Evolutionary conservation across 331 rosid species (phyloP).

Genomic region (Pyracantha coccinea): DNA sequence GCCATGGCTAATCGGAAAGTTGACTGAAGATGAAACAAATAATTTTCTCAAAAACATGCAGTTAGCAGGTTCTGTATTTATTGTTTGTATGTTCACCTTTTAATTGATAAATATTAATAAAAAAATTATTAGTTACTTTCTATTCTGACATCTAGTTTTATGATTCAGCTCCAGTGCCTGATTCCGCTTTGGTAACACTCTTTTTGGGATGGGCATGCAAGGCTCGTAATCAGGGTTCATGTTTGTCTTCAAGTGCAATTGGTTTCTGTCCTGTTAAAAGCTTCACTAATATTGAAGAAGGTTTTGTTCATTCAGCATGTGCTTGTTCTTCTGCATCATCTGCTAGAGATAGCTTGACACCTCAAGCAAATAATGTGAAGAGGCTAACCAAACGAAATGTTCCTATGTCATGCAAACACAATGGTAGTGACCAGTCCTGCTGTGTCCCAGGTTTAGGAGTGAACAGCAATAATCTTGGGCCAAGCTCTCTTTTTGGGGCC

Average conservation of each 20-base stretch:
- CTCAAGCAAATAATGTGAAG: slow-evolving; percentile 44
- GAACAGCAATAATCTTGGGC: slow-evolving; percentile 73
- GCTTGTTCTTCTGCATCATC: slow-evolving; percentile 43
- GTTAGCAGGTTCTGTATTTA: slow-evolving; percentile 69
- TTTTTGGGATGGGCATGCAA: slow-evolving; percentile 99
- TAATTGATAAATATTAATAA: not conserved
- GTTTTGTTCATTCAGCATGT: slow-evolving; percentile 39
- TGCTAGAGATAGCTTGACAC: slow-evolving; percentile 41
- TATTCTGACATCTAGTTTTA: slow-evolving; percentile 34
- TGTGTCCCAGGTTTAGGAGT: slow-evolving; percentile 95
- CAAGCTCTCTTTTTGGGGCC: slow-evolving; percentile 58
- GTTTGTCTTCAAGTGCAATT: slow-evolving; percentile 64
- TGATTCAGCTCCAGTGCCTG: slow-evolving; percentile 80
- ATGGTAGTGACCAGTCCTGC: slow-evolving; percentile 62
- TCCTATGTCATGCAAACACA: slow-evolving; percentile 30
- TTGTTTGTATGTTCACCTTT: slow-evolving; percentile 17
- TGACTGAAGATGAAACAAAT: slow-evolving; percentile 68
- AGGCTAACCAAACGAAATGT: slow-evolving; percentile 54
- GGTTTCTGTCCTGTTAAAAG: slow-evolving; percentile 78
- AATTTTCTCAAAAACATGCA: slow-evolving; percentile 78
- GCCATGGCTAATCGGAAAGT: slow-evolving; percentile 82
- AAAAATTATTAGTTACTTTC: not conserved
- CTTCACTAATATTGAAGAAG: slow-evolving; percentile 65
- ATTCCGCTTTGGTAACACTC: slow-evolving; percentile 88
- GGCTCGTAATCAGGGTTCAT: slow-evolving; percentile 82